phyloP scores from a whole-genome alignment of 345 rosid species.

The Streptanthus diversifolius region DNA sequence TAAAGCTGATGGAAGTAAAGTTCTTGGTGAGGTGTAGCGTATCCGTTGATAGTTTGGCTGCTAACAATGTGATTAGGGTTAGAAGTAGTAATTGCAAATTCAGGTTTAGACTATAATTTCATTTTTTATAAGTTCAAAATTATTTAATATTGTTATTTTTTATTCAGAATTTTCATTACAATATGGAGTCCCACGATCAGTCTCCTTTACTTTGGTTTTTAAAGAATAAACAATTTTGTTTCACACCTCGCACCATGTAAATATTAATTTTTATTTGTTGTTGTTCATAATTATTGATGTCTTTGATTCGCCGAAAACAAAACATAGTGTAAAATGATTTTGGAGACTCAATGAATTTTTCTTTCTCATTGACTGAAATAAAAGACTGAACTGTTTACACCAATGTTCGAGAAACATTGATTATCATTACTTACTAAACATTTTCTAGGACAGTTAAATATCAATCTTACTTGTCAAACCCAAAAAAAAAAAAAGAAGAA shows the following conservation, averaged over 20 bases:
- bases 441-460: not conserved
- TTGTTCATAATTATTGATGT: not conserved
- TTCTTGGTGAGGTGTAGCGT: conserved; percentile 57
- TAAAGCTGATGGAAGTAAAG: conserved; percentile 65
- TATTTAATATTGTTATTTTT: not conserved
- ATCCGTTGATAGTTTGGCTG: conserved; percentile 46
- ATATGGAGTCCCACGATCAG: not conserved
- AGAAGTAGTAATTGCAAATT: conserved; percentile 59
- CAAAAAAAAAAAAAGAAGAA: not conserved
- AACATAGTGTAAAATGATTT: not conserved
- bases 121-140: not conserved
- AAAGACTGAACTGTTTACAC: not conserved
- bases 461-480: not conserved
- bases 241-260: not conserved
- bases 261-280: not conserved
- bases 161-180: not conserved
- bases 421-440: not conserved
- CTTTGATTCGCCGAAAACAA: not conserved
- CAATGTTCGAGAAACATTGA: conserved; percentile 6
- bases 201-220: not conserved
- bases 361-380: not conserved
- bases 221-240: conserved; percentile 7
- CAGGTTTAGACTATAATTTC: conserved; percentile 47
- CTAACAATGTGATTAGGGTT: conserved; percentile 45
- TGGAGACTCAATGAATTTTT: not conserved